Percentiles rank a stretch among this genome's conserved stretches.
Conservation (phyloP, 148 eudicot species). For the Amaranthus hypochondriacus region DNA sequence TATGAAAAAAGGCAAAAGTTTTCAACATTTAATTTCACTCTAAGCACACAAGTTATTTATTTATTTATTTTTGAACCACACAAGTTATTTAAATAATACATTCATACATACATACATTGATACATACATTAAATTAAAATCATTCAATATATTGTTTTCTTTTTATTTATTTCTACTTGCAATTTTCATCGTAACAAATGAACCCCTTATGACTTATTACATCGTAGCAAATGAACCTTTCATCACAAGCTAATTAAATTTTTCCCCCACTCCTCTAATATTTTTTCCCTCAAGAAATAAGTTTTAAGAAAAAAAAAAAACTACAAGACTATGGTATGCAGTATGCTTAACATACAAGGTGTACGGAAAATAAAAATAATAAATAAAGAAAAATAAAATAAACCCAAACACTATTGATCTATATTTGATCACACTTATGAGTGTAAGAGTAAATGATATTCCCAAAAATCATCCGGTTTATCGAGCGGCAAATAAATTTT, state of each 20-base stretch:
- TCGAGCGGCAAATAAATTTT: slow-evolving; percentile 30
- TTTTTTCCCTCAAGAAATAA: neutral
- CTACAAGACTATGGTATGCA: slow-evolving; percentile 14
- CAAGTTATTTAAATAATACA: too few relatives aligned
- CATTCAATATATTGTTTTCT: neutral
- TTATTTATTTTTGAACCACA: too few relatives aligned
- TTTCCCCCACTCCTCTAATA: neutral
- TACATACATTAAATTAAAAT: too few relatives aligned
- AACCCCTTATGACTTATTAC: slow-evolving; percentile 4
- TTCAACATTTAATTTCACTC: too few relatives aligned
- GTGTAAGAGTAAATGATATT: neutral
- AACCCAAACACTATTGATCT: slow-evolving; percentile 14
- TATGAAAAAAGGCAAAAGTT: too few relatives aligned
- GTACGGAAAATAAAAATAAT: slow-evolving; percentile 19
- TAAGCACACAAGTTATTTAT: too few relatives aligned
- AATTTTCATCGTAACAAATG: neutral
- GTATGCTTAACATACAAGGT: slow-evolving; percentile 17
- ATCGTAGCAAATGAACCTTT: neutral
- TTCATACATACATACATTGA: too few relatives aligned
- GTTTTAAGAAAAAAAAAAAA: neutral
- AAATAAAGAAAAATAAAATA: slow-evolving; percentile 18
- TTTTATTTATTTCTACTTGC: slow-evolving; percentile 8
- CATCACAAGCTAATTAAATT: neutral
- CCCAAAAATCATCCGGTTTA: neutral
- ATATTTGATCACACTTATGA: slow-evolving; percentile 19